Percentiles rank a stretch among this genome's conserved stretches.
phyloP scores from a whole-genome alignment of 1,284 basidiomycete genomes.

The Fomes fomentarius region DNA sequence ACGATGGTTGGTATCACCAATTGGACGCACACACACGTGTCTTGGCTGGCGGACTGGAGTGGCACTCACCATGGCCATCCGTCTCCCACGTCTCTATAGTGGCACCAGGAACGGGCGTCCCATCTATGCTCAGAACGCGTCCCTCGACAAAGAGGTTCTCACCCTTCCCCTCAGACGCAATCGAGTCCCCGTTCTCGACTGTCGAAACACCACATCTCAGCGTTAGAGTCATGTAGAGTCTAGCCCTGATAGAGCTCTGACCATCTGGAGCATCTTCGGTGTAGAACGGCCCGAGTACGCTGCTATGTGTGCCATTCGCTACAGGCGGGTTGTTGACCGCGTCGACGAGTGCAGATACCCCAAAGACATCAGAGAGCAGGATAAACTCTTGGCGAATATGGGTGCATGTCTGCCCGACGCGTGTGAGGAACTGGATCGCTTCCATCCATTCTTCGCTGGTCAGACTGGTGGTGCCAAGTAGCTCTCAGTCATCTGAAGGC shows the following conservation, averaged over 20 bases:
- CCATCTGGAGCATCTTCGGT: conserved; percentile 79
- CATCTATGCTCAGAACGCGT: conserved; percentile 62
- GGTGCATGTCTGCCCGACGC: conserved; percentile 72
- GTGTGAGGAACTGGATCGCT: conserved; percentile 77
- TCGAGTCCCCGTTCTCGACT: conserved; percentile 48
- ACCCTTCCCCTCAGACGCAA: conserved; percentile 80
- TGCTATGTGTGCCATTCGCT: conserved; percentile 70
- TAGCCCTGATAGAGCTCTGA: conserved; percentile 37
- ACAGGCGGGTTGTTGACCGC: conserved; percentile 75
- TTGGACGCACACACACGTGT: neutral
- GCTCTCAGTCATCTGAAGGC: neutral
- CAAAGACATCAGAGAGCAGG: conserved; percentile 79
- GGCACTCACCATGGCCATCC: conserved; percentile 67
- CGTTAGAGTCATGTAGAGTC: conserved; percentile 9
- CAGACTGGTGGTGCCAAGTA: conserved; percentile 40
- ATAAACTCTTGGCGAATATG: conserved; percentile 84
- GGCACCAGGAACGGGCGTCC: conserved; percentile 68
- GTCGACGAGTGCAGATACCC: conserved; percentile 80
- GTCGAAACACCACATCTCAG: conserved; percentile 3
- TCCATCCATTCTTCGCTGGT: conserved; percentile 88
- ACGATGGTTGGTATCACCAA: neutral
- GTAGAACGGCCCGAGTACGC: conserved; percentile 85
- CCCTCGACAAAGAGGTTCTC: conserved; percentile 84
- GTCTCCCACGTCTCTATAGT: conserved; percentile 88
- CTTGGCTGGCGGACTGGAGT: conserved; percentile 28